Evolutionary conservation across 768 basidiomycete genomes (phyloP).

Genomic region (Tylopilus rubrobrunneus): DNA sequence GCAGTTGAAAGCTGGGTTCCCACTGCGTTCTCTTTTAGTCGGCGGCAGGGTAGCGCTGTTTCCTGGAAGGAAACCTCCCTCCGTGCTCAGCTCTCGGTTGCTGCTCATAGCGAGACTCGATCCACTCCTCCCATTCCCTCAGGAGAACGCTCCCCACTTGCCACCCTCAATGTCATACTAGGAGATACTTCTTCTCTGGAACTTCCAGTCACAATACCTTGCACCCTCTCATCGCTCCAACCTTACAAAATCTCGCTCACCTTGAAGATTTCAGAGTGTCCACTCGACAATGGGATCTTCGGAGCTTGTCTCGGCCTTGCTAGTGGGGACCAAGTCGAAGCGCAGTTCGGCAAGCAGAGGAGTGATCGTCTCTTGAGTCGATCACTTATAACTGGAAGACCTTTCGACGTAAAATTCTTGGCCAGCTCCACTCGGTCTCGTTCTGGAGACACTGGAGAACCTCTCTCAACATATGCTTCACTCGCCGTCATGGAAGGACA

Average conservation of each 20-base stretch:
- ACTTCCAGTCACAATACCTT: background rate
- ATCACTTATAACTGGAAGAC: slow-evolving; percentile 18
- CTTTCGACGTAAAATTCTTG: slow-evolving; percentile 20
- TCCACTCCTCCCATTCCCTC: too few relatives aligned
- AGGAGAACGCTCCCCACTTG: background rate
- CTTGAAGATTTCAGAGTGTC: slow-evolving; percentile 14
- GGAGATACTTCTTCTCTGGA: background rate
- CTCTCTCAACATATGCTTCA: slow-evolving; percentile 1
- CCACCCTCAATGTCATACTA: background rate
- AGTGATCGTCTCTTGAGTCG: slow-evolving; percentile 6
- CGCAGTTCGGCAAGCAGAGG: slow-evolving; percentile 1
- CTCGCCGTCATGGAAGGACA: too few relatives aligned
- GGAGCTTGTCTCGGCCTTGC: background rate
- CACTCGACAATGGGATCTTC: slow-evolving; percentile 16
- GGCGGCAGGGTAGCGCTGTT: background rate
- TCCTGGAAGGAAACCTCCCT: slow-evolving; percentile 15
- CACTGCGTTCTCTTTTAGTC: slow-evolving; percentile 7
- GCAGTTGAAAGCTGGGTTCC: too few relatives aligned
- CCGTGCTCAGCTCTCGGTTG: slow-evolving; percentile 7
- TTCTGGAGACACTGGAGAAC: background rate
- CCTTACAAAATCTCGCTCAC: slow-evolving; percentile 5
- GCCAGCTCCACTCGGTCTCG: background rate
- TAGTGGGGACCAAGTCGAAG: background rate
- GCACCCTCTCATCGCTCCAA: background rate
- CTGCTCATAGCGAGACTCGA: too few relatives aligned